A percentile compares a stretch with the other conserved stretches of the same genome.
Evolutionary conservation across 2,329 filamentous ascomycete genomes (phyloP).

Genomic region (Phaeosphaeriaceae sp.): DNA sequence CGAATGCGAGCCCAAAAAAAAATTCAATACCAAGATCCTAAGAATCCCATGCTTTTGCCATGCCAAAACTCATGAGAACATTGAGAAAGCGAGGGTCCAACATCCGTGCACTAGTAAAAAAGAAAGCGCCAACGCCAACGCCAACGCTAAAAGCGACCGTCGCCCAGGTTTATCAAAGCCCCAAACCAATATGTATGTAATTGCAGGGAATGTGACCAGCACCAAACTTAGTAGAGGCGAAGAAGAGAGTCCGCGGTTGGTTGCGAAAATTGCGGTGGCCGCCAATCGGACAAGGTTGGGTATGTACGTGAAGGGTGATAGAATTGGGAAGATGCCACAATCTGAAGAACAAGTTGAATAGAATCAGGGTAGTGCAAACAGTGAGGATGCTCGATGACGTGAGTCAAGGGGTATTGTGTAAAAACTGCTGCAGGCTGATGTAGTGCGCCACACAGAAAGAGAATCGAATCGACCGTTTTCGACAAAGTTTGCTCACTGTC

Average conservation of each 20-base stretch:
- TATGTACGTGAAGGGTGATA: not conserved
- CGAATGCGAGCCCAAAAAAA: not conserved
- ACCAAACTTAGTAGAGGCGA: constrained; percentile 5
- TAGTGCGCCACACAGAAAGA: constrained; percentile 6
- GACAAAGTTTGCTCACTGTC: constrained; percentile 26
- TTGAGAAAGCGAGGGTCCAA: not conserved
- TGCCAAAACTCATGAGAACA: not conserved
- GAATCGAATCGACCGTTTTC: not conserved
- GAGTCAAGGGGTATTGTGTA: constrained; percentile 26
- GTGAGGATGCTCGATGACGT: constrained; percentile 8
- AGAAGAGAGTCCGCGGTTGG: not conserved
- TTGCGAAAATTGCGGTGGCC: constrained; percentile 1
- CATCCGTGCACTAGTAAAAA: constrained; percentile 4
- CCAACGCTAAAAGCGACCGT: constrained; percentile 23
- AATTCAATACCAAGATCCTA: not conserved
- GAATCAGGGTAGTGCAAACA: not conserved
- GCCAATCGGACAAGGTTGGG: not conserved
- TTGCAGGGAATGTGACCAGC: constrained; percentile 19
- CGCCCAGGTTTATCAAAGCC: constrained; percentile 5
- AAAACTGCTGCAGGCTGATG: constrained; percentile 18
- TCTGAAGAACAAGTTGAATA: not conserved
- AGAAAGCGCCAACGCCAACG: constrained; percentile 13
- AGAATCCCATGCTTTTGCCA: constrained; percentile 8
- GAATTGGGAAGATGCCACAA: not conserved
- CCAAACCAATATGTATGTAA: constrained; percentile 14